phyloP scores from a whole-genome alignment of 2,329 filamentous ascomycete genomes.

The Neofusicoccum laricinum region DNA sequence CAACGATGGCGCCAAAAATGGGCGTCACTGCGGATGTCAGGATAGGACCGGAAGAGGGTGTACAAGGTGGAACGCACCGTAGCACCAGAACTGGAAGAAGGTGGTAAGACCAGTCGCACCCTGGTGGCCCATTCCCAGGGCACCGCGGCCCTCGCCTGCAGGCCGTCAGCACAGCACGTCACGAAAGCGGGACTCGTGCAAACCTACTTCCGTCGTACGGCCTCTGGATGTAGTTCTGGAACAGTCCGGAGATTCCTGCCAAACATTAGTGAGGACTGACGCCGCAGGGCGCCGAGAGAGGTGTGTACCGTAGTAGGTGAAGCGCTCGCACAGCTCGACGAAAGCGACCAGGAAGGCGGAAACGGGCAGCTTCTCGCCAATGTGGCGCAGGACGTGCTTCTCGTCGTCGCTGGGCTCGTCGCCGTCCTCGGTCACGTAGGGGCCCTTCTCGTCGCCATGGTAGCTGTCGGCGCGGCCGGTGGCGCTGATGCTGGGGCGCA shows the following conservation, averaged over 20 bases:
- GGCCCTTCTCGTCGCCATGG: constrained; percentile 11
- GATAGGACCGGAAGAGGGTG: constrained; percentile 17
- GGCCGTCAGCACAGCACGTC: neutral
- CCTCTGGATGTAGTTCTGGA: constrained; percentile 38
- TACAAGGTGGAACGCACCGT: constrained; percentile 36
- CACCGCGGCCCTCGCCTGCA: constrained; percentile 19
- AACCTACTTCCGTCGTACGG: constrained; percentile 14
- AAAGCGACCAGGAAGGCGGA: constrained; percentile 36
- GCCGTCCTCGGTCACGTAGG: constrained; percentile 19
- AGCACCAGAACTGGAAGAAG: constrained; percentile 39
- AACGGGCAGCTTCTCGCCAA: constrained; percentile 35
- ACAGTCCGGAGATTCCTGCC: constrained; percentile 27
- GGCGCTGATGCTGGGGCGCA: constrained; percentile 7
- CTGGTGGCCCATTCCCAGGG: constrained; percentile 28
- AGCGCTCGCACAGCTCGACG: constrained; percentile 39
- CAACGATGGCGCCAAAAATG: constrained; percentile 42
- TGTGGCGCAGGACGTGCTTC: constrained; percentile 29
- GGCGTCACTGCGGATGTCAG: constrained; percentile 24
- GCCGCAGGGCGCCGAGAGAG: too few species aligned
- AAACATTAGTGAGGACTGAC: neutral
- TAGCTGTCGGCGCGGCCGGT: neutral
- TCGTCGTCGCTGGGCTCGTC: constrained; percentile 34
- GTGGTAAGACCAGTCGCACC: constrained; percentile 32
- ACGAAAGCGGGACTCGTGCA: too few species aligned
- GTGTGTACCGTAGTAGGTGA: constrained; percentile 25